Base-by-base conservation (phyloP, 1,139 yeast genomes). In the Geotrichum fermentans region DNA sequence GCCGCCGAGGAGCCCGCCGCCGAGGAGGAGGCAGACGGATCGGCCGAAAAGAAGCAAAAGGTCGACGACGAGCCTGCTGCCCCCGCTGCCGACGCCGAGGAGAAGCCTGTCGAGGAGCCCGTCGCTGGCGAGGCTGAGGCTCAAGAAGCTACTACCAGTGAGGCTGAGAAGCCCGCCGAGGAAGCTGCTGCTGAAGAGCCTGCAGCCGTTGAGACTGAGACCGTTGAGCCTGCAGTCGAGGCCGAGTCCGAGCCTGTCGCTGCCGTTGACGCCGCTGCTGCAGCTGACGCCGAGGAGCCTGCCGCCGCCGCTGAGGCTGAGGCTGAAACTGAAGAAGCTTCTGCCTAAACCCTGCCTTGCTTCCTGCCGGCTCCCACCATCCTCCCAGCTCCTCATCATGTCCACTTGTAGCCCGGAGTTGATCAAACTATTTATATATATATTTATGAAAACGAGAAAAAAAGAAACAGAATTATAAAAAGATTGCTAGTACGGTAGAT, bases 101-200 rank as follows among this genome's bases (percentile, higher is more conserved):
- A 17, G 24, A 21, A 5, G 8, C 4, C 14, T 32, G 39, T 24
- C 14, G 43, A 38, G 14, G 42, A 10, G 20, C 24, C 39, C 22
- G 39, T 20, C 8, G 30, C 39, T 44, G 47, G 33, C 30, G 47
- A 8, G 21, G 47, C 32, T 29, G 43, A 4, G 13, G 24, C 11
- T 13, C 21, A 16, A 34, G 13, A 20, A 8, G 39, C 29, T 16
- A 39, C 22, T 29, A 14, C 39, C n/a, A 35, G 30, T 4, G 37
- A 43, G 26, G 22, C 45, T 10, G 11, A 16, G 18, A 8, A 14
- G 29, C 14, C 34, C 16, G 38, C 26, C 7, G 47, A 24, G 8
- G 17, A 30, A 7, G 21, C 33, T 7, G 34, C 34, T 22, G n/a
- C 43, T 24, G 43, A 40, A 24, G 35, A 24, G 20, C 34, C 43